Base-by-base conservation (phyloP, 176 grass and related monocot genomes). In the Lolium multiflorum region DNA sequence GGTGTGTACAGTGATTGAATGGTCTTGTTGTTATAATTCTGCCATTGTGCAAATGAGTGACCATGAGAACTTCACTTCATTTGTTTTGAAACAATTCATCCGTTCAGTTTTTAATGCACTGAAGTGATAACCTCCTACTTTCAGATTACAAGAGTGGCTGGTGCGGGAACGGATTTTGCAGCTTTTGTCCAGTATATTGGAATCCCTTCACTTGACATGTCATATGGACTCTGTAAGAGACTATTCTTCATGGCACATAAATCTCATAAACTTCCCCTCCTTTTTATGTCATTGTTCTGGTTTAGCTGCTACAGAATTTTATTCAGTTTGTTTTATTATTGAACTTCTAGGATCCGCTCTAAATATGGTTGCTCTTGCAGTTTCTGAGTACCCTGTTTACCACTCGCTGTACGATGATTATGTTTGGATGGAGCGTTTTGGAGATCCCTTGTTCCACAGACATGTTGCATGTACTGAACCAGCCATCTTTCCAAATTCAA, bases 101-200 rank as follows among this genome's bases (percentile, higher is more conserved):
- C 7, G 24, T n/a, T 49, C 25, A 43, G 41, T 47, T 87, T 5
- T 9, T 13, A 41, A 78, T 59, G 74, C 54, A 35, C 71, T 82
- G 18, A 85, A 80, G 76, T 90, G 58, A 41, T 87, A 44, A 64
- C 4, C 14, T 85, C 11, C 5, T 88, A 39, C 44, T 87, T 89
- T 73, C 91, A 98, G 97, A 95, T 98, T 88, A 83, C 82, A 52
- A 91, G 96, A 82, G 91, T 98, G 82, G 93, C 88, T 31, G 91
- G 93, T 74, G 90, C 88, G 17, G 96, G 93, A 90, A 88, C 96
- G 47, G 96, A 98, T 76, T 89, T 89, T 90, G 93, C 88, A 55
- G 88, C 96, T 83, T 98, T 98, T 85, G 49, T 98, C 35, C 93
- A 98, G 80, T 90, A 98, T 55, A 86, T 92, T 52, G 96, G 96